phyloP scores from a whole-genome alignment of 352 stramenopile species.

The Phytophthora constricta region DNA sequence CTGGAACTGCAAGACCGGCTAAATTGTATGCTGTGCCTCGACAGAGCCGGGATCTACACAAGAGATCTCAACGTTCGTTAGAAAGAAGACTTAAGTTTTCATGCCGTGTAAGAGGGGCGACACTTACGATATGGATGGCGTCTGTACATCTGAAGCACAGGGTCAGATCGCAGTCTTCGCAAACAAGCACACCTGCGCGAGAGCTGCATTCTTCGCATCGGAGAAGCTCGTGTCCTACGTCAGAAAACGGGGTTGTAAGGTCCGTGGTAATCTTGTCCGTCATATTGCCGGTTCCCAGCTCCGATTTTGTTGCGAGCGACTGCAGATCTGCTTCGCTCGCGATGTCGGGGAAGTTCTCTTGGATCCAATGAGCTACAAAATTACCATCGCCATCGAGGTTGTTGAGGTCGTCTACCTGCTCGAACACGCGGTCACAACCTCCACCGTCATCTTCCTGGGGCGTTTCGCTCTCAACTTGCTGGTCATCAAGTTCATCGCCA shows the following conservation, averaged over 20 bases:
- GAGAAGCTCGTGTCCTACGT: background rate
- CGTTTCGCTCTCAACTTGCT: background rate
- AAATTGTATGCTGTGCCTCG: slow-evolving; percentile 42
- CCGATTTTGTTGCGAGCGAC: background rate
- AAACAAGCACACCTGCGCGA: slow-evolving; percentile 35
- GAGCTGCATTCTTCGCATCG: slow-evolving; percentile 67
- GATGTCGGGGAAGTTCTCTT: slow-evolving; percentile 40
- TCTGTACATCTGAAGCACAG: slow-evolving; percentile 74
- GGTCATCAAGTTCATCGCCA: background rate
- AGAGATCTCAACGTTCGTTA: background rate
- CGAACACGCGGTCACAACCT: background rate
- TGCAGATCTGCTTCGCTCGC: slow-evolving; percentile 31
- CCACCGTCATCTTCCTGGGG: background rate
- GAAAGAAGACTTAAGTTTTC: background rate
- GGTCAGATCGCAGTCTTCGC: slow-evolving; percentile 49
- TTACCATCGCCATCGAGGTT: background rate
- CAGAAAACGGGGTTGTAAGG: background rate
- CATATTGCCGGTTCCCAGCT: background rate
- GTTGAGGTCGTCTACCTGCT: background rate
- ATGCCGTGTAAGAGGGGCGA: background rate
- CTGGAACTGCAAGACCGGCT: background rate
- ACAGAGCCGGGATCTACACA: slow-evolving; percentile 53
- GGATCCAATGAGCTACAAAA: slow-evolving; percentile 47
- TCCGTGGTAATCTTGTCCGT: background rate
- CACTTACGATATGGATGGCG: slow-evolving; percentile 79